Conservation (phyloP, 257 asterid genomes). For the Solanum paucissectum region DNA sequence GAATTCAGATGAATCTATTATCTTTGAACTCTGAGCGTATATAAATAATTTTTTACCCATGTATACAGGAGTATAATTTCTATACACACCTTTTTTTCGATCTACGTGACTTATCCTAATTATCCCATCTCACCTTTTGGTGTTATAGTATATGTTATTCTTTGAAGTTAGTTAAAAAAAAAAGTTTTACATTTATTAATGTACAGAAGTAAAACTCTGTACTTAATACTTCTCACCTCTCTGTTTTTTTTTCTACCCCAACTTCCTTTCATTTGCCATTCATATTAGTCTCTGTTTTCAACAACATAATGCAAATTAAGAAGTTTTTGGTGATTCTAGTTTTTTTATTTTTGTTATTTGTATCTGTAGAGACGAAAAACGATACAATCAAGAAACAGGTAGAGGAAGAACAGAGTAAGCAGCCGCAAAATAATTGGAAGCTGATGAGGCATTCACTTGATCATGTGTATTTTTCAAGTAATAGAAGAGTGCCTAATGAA, state of each 20-base stretch:
- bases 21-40: neutral
- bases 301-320: conserved; percentile 4
- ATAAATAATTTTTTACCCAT: neutral
- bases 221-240: neutral
- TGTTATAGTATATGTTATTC: neutral
- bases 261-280: neutral
- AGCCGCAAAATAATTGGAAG: neutral
- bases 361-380: conserved; percentile 9
- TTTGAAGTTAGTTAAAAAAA: neutral
- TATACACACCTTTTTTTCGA: neutral
- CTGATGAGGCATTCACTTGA: conserved; percentile 6
- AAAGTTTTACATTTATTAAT: neutral
- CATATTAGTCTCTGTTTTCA: neutral
- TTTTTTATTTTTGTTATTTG: neutral
- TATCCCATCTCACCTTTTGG: neutral
- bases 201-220: neutral
- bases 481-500: conserved; percentile 38
- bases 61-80: neutral
- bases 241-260: neutral
- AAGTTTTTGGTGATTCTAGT: conserved; percentile 5
- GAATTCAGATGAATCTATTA: fast-evolving
- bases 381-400: neutral
- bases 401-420: neutral
- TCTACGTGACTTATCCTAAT: neutral
- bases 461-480: conserved; percentile 10